phyloP scores from a whole-genome alignment of 2,329 filamentous ascomycete species.

The Beauveria varroae region DNA sequence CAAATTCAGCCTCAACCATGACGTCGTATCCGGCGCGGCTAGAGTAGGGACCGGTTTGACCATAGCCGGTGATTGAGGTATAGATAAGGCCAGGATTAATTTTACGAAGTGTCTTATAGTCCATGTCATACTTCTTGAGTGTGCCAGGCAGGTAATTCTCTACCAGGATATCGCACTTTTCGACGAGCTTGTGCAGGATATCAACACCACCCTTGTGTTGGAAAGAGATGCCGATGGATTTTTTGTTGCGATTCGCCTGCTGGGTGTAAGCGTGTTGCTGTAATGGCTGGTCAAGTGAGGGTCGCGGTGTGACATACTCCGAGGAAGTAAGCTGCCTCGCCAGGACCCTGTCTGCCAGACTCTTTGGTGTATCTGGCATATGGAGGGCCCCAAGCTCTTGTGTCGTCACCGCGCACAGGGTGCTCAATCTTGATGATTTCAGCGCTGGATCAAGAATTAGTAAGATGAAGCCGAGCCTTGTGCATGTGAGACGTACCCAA shows the following conservation, averaged over 20 bases:
- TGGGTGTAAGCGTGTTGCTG: constrained; percentile 13
- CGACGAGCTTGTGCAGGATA: constrained; percentile 77
- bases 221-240: constrained; percentile 86
- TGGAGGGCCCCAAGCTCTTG: constrained; percentile 90
- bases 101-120: constrained; percentile 70
- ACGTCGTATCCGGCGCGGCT: constrained; percentile 92
- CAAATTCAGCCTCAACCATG: constrained; percentile 98
- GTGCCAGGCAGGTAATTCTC: constrained; percentile 94
- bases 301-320: constrained; percentile 47
- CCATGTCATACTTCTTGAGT: constrained; percentile 83
- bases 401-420: constrained; percentile 84
- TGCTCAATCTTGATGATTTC: constrained; percentile 98
- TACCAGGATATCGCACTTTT: constrained; percentile 84
- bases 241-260: constrained; percentile 94
- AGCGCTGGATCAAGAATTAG: constrained; percentile 47
- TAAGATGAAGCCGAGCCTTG: not conserved
- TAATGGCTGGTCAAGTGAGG: not conserved
- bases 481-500: constrained; percentile 59
- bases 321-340: constrained; percentile 92
- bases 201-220: constrained; percentile 75
- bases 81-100: constrained; percentile 88
- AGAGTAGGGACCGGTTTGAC: constrained; percentile 86
- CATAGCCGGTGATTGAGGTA: constrained; percentile 93
- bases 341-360: constrained; percentile 57
- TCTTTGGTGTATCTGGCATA: constrained; percentile 70